Percentiles rank a stretch among this genome's conserved stretches.
Conservation (phyloP, 2,329 filamentous ascomycete species). For the Verticillium nubilum region DNA sequence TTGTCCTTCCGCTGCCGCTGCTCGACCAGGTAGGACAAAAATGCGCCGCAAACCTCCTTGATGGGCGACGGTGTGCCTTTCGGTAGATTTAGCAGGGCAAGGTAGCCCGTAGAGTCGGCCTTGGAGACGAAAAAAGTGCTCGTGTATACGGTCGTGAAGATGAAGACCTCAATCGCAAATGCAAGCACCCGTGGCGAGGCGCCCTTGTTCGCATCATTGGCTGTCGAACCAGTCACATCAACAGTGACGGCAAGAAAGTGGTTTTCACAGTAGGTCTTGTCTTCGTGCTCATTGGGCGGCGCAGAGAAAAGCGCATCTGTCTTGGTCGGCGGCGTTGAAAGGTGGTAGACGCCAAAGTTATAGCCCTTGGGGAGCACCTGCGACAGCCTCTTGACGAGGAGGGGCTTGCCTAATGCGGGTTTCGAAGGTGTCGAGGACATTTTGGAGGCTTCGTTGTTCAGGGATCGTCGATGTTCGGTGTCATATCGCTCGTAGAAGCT, state of each 20-base stretch:
- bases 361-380: constrained; percentile 46
- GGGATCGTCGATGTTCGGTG: background rate
- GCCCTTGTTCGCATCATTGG: constrained; percentile 11
- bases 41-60: constrained; percentile 66
- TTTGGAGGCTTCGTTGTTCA: constrained; percentile 6
- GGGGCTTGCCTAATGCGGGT: constrained; percentile 15
- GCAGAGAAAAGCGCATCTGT: constrained; percentile 75
- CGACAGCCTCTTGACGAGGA: constrained; percentile 35
- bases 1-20: constrained; percentile 58
- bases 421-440: constrained; percentile 14
- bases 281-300: constrained; percentile 63
- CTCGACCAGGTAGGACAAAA: constrained; percentile 69
- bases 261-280: constrained; percentile 79
- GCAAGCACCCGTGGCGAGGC: constrained; percentile 54
- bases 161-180: constrained; percentile 78
- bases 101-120: constrained; percentile 89
- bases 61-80: constrained; percentile 66
- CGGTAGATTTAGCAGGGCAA: constrained; percentile 61
- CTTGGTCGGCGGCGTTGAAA: constrained; percentile 76
- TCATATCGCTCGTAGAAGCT: background rate
- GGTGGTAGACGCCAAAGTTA: constrained; percentile 70
- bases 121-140: constrained; percentile 95
- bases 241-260: constrained; percentile 63
- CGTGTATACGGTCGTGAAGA: constrained; percentile 75
- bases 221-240: constrained; percentile 20